These are phyloP conservation scores for Neonothopanus nambi DNA, from an alignment of 1,284 basidiomycete genomes.

Conservation along the genomic window DNA sequence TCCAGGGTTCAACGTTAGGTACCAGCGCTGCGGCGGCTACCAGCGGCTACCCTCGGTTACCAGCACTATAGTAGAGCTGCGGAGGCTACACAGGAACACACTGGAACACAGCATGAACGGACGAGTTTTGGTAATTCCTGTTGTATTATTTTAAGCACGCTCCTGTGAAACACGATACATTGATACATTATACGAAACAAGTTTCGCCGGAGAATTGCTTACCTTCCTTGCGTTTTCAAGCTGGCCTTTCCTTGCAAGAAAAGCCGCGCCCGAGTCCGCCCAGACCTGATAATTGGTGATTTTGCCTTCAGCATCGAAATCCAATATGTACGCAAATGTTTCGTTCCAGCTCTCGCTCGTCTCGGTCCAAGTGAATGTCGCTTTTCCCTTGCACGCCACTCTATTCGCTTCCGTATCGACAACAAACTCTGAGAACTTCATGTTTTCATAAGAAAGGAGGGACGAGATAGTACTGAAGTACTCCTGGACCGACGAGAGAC, in stretches of 20 bases:
- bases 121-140: no score
- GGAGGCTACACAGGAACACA: no score
- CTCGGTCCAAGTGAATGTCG: conserved; percentile 56
- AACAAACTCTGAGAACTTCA: conserved; percentile 42
- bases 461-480: conserved; percentile 54
- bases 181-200: no score
- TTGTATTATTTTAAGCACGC: no score
- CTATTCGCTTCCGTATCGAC: conserved; percentile 44
- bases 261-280: conserved; percentile 67
- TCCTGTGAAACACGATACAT: no score
- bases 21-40: no score
- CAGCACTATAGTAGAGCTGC: no score
- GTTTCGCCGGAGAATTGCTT: not conserved
- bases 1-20: no score
- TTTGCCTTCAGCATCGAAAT: conserved; percentile 59
- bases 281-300: conserved; percentile 63
- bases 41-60: no score
- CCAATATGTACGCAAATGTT: conserved; percentile 59
- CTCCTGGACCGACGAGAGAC: conserved; percentile 39
- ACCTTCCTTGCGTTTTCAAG: conserved; percentile 30
- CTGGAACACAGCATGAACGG: no score
- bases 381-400: conserved; percentile 55
- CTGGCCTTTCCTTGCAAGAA: conserved; percentile 56
- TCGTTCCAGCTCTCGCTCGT: conserved; percentile 60
- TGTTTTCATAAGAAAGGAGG: conserved; percentile 42